Evolutionary conservation across 148 eudicot genomes (phyloP), one percentile per base, ranked within the genome.

Genomic region (Rhododendron henanense): DNA sequence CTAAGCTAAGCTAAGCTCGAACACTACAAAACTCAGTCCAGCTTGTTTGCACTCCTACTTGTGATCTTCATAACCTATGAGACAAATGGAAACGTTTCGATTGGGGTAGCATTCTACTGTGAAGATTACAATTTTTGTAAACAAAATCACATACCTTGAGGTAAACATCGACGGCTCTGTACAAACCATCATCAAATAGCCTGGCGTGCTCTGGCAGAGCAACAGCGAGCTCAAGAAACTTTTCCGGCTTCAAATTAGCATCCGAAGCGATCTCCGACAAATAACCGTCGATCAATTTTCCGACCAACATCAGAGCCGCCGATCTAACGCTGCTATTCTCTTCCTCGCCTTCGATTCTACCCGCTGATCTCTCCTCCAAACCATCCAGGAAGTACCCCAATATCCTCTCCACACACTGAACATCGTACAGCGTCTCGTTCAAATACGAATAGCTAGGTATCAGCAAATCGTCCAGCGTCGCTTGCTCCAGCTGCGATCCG

Each of bases 381-480:
- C 86, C 84, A 41, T 89, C 88, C 44, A 97, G 88, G 89, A 93
- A 97, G 78, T 87, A 89, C 10, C 89, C 85, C 65, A 97, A 85
- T 67, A 97, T 94, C 90, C 99, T 93, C 89, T 97, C 94, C 69
- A 95, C 89, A 83, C 99, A 97, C 57, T 94, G 96, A 15, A 95
- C 94, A 86, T 97, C 98, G 84, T 97, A 97, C 84, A 97, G 78
- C 10, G 99, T 97, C 39, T 97, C 99, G 25, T 92, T 94, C 87
- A 95, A 83, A 85, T 97, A 97, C 28, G 99, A 97, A 81, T 97
- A 97, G 81, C 99, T 97, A 73, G 99, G 99, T 57, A 97, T 93
- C 76, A 97, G 84, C 51, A 97, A 90, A 90, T 95, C 99, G 86
- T 97, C 99, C 0, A 97, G 81, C 5, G 94, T 90, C 0, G 99